Conservation (phyloP, 1,284 basidiomycete genomes). For the Heliocybe sulcata region DNA sequence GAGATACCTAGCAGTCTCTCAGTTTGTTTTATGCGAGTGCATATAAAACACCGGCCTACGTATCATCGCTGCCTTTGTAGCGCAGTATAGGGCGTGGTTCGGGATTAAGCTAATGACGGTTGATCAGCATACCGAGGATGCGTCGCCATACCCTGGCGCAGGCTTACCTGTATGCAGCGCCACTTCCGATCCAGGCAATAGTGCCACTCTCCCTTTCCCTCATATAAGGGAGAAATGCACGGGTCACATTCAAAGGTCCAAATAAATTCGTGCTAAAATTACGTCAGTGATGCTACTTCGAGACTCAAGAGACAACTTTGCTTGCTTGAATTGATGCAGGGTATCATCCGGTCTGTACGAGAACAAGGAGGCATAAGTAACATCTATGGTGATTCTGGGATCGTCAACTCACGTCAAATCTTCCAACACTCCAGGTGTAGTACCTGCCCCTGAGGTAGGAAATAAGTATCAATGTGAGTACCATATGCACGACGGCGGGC, state of each 20-base stretch:
- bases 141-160: neutral
- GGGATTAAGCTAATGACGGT: slow-evolving; percentile 15
- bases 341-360: neutral
- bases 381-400: no score
- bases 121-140: neutral
- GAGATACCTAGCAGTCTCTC: slow-evolving; percentile 21
- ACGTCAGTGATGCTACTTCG: neutral
- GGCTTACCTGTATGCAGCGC: slow-evolving; percentile 24
- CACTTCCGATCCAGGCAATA: slow-evolving; percentile 26
- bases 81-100: slow-evolving; percentile 25
- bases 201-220: slow-evolving; percentile 24
- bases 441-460: neutral
- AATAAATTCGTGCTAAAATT: slow-evolving; percentile 26
- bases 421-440: neutral
- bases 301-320: no score
- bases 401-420: neutral
- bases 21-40: neutral
- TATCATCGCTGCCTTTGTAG: slow-evolving; percentile 28
- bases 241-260: slow-evolving; percentile 28
- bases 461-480: neutral
- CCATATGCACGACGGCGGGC: neutral
- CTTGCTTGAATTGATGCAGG: slow-evolving; percentile 4
- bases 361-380: no score
- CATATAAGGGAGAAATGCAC: slow-evolving; percentile 32
- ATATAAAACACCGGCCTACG: slow-evolving; percentile 16